These are phyloP conservation scores for Saccharum spontaneum DNA, from an alignment of 176 grass and related monocot species.

Conservation along the genomic window DNA sequence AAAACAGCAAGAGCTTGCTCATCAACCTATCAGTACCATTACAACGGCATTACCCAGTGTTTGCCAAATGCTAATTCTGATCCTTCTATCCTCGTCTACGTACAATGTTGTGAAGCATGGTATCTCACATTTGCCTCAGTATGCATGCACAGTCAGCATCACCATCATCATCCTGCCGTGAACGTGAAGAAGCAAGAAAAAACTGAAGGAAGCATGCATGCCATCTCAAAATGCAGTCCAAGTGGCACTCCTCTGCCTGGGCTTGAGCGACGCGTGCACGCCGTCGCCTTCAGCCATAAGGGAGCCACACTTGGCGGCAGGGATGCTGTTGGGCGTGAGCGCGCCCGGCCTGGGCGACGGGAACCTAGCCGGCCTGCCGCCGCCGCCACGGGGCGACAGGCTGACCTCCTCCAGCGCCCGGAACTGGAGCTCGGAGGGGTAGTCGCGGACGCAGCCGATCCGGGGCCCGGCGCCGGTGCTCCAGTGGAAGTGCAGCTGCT, in stretches of 20 bases:
- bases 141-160: too few relatives aligned
- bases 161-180: background rate
- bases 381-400: slow-evolving; percentile 31
- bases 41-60: background rate
- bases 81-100: background rate
- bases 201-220: background rate
- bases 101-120: background rate
- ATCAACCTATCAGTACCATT: background rate
- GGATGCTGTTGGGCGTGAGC: slow-evolving; percentile 33
- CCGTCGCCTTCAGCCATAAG: background rate
- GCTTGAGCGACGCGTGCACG: slow-evolving; percentile 1
- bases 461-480: slow-evolving; percentile 66
- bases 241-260: slow-evolving; percentile 44
- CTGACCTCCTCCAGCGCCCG: slow-evolving; percentile 60
- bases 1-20: background rate
- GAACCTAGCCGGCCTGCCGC: slow-evolving; percentile 5
- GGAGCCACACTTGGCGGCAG: background rate
- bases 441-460: slow-evolving; percentile 75
- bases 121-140: too few relatives aligned
- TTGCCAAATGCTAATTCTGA: background rate
- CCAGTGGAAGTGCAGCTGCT: slow-evolving; percentile 60
- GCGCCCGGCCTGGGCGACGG: slow-evolving; percentile 21
- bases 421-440: slow-evolving; percentile 60
- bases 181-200: too few relatives aligned
- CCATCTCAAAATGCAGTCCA: slow-evolving; percentile 23